Conservation (phyloP, 2,329 filamentous ascomycete species). For the Aspergillus hiratsukae region DNA sequence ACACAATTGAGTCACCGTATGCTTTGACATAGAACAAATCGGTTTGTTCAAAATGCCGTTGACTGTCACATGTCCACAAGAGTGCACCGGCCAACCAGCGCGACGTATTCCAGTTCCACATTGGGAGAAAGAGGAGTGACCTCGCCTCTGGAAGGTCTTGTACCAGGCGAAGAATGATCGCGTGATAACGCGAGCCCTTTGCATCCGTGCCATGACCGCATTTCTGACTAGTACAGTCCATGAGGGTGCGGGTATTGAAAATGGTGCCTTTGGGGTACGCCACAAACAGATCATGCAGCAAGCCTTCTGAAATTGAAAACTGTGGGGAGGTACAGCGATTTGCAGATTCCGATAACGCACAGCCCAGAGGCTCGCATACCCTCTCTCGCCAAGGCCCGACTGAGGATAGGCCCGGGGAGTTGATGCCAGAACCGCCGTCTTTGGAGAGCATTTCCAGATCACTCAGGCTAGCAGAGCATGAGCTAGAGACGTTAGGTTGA, state of each 20-base stretch:
- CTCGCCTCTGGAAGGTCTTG: slow-evolving; percentile 20
- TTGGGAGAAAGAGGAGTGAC: slow-evolving; percentile 27
- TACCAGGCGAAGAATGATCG: slow-evolving; percentile 10
- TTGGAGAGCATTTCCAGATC: slow-evolving; percentile 10
- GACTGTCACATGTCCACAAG: slow-evolving; percentile 23
- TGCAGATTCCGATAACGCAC: slow-evolving; percentile 2
- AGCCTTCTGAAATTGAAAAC: slow-evolving; percentile 8
- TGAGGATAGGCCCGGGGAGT: slow-evolving; percentile 6
- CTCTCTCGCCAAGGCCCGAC: slow-evolving; percentile 11
- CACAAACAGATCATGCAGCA: slow-evolving; percentile 15
- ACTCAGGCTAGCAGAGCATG: slow-evolving; percentile 7
- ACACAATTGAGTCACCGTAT: slow-evolving; percentile 32
- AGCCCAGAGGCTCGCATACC: slow-evolving; percentile 11
- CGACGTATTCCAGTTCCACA: slow-evolving; percentile 33
- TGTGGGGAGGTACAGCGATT: not conserved
- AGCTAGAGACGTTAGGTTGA: slow-evolving; percentile 5
- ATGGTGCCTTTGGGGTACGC: slow-evolving; percentile 14
- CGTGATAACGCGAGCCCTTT: not conserved
- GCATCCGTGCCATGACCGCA: slow-evolving; percentile 2
- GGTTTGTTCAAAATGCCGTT: slow-evolving; percentile 16
- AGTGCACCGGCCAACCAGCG: slow-evolving; percentile 31
- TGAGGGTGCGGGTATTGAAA: slow-evolving; percentile 7
- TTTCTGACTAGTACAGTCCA: not conserved
- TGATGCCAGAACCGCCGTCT: slow-evolving; percentile 1
- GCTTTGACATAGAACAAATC: slow-evolving; percentile 34